A percentile compares a stretch with the other conserved stretches of the same genome.
These are phyloP conservation scores for Letharia lupina DNA, from an alignment of 495 filamentous ascomycete species.

Conservation along the genomic window DNA sequence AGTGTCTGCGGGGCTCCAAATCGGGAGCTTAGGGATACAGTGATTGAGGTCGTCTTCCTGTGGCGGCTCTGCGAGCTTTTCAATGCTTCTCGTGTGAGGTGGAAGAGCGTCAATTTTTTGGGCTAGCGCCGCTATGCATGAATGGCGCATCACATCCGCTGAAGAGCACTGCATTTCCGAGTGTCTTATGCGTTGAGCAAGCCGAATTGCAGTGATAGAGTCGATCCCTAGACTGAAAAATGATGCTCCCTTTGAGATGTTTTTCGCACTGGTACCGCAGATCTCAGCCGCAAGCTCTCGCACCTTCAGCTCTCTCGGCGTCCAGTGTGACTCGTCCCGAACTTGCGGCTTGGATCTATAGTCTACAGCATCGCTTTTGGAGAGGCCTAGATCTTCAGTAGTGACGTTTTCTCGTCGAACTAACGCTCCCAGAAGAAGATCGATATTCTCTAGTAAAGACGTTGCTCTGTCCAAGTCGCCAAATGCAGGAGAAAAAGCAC, in stretches of 20 bases:
- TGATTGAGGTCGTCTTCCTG: background rate
- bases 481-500: conserved; percentile 26
- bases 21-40: background rate
- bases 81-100: background rate
- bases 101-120: conserved; percentile 18
- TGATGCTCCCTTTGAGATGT: conserved; percentile 29
- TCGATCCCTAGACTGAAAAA: conserved; percentile 34
- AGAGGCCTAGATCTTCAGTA: conserved; percentile 11
- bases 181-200: conserved; percentile 28
- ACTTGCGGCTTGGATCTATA: conserved; percentile 3
- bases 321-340: conserved; percentile 28
- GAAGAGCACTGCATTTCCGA: conserved; percentile 28
- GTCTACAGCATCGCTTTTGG: background rate
- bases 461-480: conserved; percentile 21
- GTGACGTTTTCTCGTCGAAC: conserved; percentile 26
- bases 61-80: background rate
- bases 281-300: conserved; percentile 22
- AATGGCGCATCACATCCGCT: conserved; percentile 32
- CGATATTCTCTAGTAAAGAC: conserved; percentile 31
- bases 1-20: background rate
- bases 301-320: conserved; percentile 24
- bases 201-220: conserved; percentile 33
- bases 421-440: conserved; percentile 29
- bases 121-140: conserved; percentile 29
- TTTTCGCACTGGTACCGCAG: conserved; percentile 18